Base-by-base conservation (phyloP, 2,329 filamentous ascomycete species). In the Chrysosporium keratinophilum region DNA sequence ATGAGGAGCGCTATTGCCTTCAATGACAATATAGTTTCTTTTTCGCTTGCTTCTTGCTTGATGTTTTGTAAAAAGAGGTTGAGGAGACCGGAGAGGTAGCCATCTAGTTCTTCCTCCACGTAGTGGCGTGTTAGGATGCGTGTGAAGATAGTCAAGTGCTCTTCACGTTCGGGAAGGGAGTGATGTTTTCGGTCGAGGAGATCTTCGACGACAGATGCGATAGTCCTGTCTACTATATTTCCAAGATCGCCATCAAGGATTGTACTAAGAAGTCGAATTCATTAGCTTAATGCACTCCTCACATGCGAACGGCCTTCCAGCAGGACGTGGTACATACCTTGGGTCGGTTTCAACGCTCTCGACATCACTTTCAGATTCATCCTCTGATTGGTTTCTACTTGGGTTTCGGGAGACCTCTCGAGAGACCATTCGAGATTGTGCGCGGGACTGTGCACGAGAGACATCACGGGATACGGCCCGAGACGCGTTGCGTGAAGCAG, bases 121-220 rank as follows among this genome's bases (percentile, higher is more conserved):
- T 77, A 88, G 61, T 86, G 82, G 44, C 80, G 77, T 57, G 84
- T 86, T 50, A 90, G 68, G 17, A 87, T 75, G 50, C 83, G 78
- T 40, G 78, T 76, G 65, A 84, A 88, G 1, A 74, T 75, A 43
- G 72, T 73, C 47, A 89, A 72, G 31, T 77, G 78, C 40, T 80
- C 75, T 62, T 88, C 84, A 50, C 88, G 81, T 19, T 82, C 81
- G 58, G 86, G 80, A 20, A 78, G 79, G 59, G 83, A 88, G 68
- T 84, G 88, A 59, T 84, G 82, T 75, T 94, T 95, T 62, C 87
- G 83, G 61, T 87, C 81, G 52, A 84, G 76, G 28, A 95, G 79
- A 60, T 86, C 82, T 46, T 84, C 76, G 58, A 94, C 82, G 55
- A 83, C 79, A 57, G 83, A 78, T 28, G 77, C 74, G 34, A 90